Evolutionary conservation across 352 stramenopile genomes (phyloP).

Genomic region (Pythium oligandrum): DNA sequence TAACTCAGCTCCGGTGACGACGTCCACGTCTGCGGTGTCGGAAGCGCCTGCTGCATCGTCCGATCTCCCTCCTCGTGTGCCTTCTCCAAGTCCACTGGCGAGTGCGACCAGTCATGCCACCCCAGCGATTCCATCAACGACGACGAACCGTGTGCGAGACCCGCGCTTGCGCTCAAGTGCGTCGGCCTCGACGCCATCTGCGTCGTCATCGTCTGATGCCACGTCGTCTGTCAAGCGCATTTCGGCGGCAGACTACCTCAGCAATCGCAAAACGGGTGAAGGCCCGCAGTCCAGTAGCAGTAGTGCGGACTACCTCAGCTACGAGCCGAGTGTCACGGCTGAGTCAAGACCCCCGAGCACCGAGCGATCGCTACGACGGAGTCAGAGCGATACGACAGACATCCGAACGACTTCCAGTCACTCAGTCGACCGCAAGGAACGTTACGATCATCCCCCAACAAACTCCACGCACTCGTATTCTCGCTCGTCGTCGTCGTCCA

Average conservation of each 20-base stretch:
- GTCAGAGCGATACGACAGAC: too few species aligned
- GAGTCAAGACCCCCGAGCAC: neutral
- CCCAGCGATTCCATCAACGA: slow-evolving; percentile 9
- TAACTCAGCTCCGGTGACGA: neutral
- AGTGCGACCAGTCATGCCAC: slow-evolving; percentile 1
- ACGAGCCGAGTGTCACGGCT: neutral
- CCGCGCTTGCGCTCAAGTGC: slow-evolving; percentile 5
- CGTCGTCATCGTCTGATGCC: neutral
- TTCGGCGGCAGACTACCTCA: slow-evolving; percentile 19
- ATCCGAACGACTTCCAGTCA: neutral
- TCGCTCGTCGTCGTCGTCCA: neutral
- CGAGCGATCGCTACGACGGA: too few species aligned
- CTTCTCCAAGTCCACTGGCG: neutral
- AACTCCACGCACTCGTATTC: neutral
- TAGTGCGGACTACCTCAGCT: neutral
- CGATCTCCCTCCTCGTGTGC: neutral
- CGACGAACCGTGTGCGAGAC: slow-evolving; percentile 14
- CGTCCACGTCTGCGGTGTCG: neutral
- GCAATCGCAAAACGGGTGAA: slow-evolving; percentile 12
- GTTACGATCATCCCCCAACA: neutral
- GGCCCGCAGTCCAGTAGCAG: too few species aligned
- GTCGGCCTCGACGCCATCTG: neutral
- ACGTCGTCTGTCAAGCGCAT: slow-evolving; percentile 5
- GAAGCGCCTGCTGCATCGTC: neutral
- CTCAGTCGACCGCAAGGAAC: neutral